Evolutionary conservation across 2,329 filamentous ascomycete species (phyloP).

Genomic region (Dothiorella sarmentorum): DNA sequence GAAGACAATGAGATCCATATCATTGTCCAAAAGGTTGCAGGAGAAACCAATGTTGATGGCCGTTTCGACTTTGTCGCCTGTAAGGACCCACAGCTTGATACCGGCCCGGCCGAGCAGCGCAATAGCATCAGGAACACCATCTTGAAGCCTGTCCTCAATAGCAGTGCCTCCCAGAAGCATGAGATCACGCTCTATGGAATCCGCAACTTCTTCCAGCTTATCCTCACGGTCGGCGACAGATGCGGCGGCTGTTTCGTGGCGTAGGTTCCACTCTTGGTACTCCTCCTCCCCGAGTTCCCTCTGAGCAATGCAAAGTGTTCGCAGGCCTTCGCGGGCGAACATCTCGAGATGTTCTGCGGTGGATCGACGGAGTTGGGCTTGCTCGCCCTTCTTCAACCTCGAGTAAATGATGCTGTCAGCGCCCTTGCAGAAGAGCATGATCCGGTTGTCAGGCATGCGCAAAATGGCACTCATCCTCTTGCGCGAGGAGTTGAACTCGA

Average conservation of each 20-base stretch:
- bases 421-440: slow-evolving; percentile 93
- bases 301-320: slow-evolving; percentile 91
- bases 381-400: slow-evolving; percentile 78
- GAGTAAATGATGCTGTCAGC: slow-evolving; percentile 97
- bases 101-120: slow-evolving; percentile 85
- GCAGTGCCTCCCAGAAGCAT: slow-evolving; percentile 88
- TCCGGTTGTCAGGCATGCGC: slow-evolving; percentile 85
- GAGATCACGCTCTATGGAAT: slow-evolving; percentile 86
- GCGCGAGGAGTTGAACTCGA: slow-evolving; percentile 95
- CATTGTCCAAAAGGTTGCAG: slow-evolving; percentile 93
- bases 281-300: slow-evolving; percentile 75
- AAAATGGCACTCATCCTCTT: slow-evolving; percentile 99
- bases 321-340: slow-evolving; percentile 91
- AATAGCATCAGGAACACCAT: slow-evolving; percentile 95
- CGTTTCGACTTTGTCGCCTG: slow-evolving; percentile 97
- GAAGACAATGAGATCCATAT: slow-evolving; percentile 93
- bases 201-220: slow-evolving; percentile 84
- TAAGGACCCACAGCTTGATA: slow-evolving; percentile 98
- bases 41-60: slow-evolving; percentile 99
- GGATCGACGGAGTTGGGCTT: slow-evolving; percentile 73
- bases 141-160: slow-evolving; percentile 94
- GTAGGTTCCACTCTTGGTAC: slow-evolving; percentile 78
- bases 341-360: slow-evolving; percentile 95
- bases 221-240: slow-evolving; percentile 85
- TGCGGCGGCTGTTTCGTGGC: slow-evolving; percentile 83